Percentiles rank a stretch among this genome's conserved stretches.
Evolutionary conservation across 1,284 basidiomycete genomes (phyloP).

Genomic region (Neonothopanus nambi): DNA sequence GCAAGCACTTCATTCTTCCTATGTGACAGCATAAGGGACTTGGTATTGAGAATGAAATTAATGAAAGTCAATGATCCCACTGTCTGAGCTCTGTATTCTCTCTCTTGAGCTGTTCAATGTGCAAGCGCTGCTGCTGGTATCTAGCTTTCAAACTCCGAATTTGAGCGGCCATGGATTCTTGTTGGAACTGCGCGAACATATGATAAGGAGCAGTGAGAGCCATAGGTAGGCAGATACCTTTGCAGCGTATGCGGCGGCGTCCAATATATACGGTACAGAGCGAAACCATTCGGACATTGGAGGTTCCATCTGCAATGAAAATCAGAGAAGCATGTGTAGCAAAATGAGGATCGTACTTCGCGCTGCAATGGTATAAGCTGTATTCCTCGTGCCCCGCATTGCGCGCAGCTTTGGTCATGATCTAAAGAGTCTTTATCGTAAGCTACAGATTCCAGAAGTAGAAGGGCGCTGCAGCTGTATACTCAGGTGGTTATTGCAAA

Average conservation of each 20-base stretch:
- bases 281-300: constrained; percentile 82
- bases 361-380: constrained; percentile 70
- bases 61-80: constrained; percentile 33
- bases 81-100: constrained; percentile 56
- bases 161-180: constrained; percentile 69
- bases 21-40: constrained; percentile 14
- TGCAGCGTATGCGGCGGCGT: constrained; percentile 60
- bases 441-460: not conserved
- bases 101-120: constrained; percentile 50
- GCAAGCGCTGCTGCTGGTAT: constrained; percentile 49
- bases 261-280: constrained; percentile 58
- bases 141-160: constrained; percentile 60
- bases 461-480: constrained; percentile 27
- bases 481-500: constrained; percentile 84
- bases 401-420: constrained; percentile 55
- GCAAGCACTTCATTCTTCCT: constrained; percentile 53
- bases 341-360: constrained; percentile 49
- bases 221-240: constrained; percentile 47
- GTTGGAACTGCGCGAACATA: constrained; percentile 59
- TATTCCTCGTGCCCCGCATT: constrained; percentile 62
- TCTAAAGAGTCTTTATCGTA: not conserved
- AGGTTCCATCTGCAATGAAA: constrained; percentile 56
- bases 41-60: constrained; percentile 1
- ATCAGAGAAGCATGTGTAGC: not conserved
- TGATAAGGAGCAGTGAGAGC: constrained; percentile 5